A percentile compares a stretch with the other conserved stretches of the same genome.
Evolutionary conservation across 768 basidiomycete species (phyloP).

Genomic region (Lactifluus hygrophoroides): DNA sequence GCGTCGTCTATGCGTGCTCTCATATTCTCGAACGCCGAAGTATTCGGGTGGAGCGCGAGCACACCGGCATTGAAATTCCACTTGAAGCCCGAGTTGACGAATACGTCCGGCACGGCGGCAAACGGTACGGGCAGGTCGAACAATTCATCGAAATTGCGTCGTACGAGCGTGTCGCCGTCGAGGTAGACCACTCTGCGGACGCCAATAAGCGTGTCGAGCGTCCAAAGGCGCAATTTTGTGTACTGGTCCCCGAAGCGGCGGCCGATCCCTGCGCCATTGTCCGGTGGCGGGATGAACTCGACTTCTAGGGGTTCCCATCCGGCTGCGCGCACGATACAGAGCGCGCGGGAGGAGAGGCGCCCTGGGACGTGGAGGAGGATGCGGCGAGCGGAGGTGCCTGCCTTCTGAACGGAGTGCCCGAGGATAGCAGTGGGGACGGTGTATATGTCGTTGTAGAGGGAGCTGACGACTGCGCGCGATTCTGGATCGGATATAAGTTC

Average conservation of each 20-base stretch:
- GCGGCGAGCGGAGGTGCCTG: conserved; percentile 27
- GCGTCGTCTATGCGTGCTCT: conserved; percentile 33
- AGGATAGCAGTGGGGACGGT: conserved; percentile 28
- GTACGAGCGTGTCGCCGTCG: conserved; percentile 37
- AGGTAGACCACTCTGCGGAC: conserved; percentile 32
- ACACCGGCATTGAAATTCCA: conserved; percentile 34
- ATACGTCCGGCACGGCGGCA: conserved; percentile 36
- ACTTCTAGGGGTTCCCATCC: conserved; percentile 35
- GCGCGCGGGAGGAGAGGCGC: conserved; percentile 31
- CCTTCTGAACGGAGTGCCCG: conserved; percentile 27
- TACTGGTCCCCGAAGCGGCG: conserved; percentile 34
- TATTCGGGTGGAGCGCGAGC: conserved; percentile 28
- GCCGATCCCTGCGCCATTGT: conserved; percentile 30
- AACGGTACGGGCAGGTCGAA: conserved; percentile 35
- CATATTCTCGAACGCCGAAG: conserved; percentile 26
- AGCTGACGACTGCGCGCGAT: conserved; percentile 26
- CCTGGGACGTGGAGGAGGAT: conserved; percentile 29
- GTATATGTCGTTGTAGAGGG: conserved; percentile 28
- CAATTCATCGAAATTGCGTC: conserved; percentile 37
- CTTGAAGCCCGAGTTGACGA: conserved; percentile 28
- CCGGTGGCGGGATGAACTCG: conserved; percentile 32
- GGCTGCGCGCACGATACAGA: conserved; percentile 32
- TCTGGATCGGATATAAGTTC: not conserved
- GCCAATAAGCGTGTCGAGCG: conserved; percentile 26
- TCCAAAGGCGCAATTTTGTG: conserved; percentile 38